phyloP scores from a whole-genome alignment of 2,329 filamentous ascomycete genomes.

The Pyrenophora tritici-repentis region DNA sequence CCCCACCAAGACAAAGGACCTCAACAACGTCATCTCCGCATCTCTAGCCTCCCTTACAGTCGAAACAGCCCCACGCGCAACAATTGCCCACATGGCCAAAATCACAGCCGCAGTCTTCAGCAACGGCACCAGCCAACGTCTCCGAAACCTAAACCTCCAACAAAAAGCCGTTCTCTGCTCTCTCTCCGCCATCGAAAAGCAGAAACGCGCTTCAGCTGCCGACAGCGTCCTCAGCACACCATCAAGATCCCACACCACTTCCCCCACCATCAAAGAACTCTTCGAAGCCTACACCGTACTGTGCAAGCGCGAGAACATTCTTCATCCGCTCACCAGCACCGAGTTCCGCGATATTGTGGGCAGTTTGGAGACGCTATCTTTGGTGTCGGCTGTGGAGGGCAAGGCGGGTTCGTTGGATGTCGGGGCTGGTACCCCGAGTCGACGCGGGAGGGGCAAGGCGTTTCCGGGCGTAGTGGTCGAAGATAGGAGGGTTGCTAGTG shows the following conservation, averaged over 20 bases:
- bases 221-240: constrained; percentile 46
- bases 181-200: constrained; percentile 82
- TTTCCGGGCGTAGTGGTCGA: constrained; percentile 61
- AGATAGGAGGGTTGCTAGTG: constrained; percentile 78
- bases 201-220: constrained; percentile 57
- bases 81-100: constrained; percentile 87
- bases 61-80: constrained; percentile 83
- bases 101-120: constrained; percentile 89
- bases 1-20: constrained; percentile 44
- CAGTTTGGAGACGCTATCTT: constrained; percentile 83
- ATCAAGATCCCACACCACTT: constrained; percentile 56
- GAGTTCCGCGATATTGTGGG: constrained; percentile 94
- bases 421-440: constrained; percentile 71
- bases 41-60: constrained; percentile 69
- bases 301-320: constrained; percentile 83
- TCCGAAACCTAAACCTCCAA: constrained; percentile 88
- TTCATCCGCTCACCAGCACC: constrained; percentile 86
- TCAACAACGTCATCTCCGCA: constrained; percentile 26
- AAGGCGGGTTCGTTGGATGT: constrained; percentile 68
- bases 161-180: constrained; percentile 95
- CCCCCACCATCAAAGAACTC: constrained; percentile 81
- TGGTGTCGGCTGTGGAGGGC: constrained; percentile 73
- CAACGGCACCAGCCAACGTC: constrained; percentile 82
- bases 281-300: constrained; percentile 83
- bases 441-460: constrained; percentile 60